phyloP scores from a whole-genome alignment of 78 protist species.

The Isochrysis galbana region DNA sequence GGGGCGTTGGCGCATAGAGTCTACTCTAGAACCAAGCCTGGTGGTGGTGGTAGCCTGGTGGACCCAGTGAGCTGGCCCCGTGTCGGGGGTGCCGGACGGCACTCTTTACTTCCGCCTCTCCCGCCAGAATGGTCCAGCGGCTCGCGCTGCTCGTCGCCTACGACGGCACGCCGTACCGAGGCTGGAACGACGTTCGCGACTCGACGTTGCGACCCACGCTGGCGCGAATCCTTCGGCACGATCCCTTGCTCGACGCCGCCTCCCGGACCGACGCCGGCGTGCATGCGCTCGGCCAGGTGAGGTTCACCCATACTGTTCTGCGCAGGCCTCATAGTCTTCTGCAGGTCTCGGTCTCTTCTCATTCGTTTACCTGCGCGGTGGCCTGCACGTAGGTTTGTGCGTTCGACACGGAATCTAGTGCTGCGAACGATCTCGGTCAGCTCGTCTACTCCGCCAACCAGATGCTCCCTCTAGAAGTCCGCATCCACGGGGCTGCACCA shows the following conservation, averaged over 20 bases:
- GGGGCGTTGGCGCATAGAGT: no score
- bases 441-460: not conserved
- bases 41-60: no score
- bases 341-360: no score
- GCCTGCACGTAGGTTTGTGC: no score
- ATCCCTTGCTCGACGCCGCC: not conserved
- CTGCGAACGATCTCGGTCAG: not conserved
- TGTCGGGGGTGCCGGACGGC: no score
- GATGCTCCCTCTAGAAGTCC: not conserved
- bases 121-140: no score
- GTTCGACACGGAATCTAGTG: no score
- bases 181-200: not conserved
- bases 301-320: not conserved
- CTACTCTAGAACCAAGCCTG: no score
- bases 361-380: no score
- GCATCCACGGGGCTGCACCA: not conserved
- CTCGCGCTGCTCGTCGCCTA: not conserved
- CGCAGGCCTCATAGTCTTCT: not conserved
- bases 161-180: not conserved
- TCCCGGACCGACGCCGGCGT: constrained; percentile 19
- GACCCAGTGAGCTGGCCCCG: no score
- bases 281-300: not conserved
- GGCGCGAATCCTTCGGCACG: not conserved
- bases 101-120: no score
- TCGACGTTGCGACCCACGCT: not conserved